phyloP scores from a whole-genome alignment of 306 rosid species.

The Quercus parvula region DNA sequence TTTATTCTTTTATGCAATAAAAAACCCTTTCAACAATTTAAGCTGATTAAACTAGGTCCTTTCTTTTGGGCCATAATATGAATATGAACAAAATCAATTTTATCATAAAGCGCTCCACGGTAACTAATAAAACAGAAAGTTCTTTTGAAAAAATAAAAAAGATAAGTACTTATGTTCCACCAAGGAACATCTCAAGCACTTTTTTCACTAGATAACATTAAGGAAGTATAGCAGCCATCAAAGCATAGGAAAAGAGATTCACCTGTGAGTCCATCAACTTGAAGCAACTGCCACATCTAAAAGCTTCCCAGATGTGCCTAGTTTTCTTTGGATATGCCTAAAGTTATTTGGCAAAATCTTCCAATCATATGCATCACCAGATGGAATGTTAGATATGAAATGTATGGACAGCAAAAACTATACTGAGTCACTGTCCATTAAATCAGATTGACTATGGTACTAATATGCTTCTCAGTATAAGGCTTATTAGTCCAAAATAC shows the following conservation, averaged over 20 bases:
- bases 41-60: neutral
- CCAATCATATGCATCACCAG: neutral
- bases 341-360: neutral
- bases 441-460: neutral
- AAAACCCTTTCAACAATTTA: neutral
- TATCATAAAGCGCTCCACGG: neutral
- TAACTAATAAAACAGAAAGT: neutral
- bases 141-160: neutral
- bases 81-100: neutral
- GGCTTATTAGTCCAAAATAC: neutral
- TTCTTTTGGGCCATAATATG: neutral
- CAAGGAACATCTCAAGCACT: neutral
- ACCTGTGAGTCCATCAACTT: neutral
- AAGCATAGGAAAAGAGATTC: neutral
- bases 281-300: neutral
- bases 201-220: neutral
- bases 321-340: neutral
- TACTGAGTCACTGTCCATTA: neutral
- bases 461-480: neutral
- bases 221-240: neutral
- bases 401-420: slow-evolving; percentile 2
- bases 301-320: neutral
- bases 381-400: neutral
- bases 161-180: neutral
- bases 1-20: neutral